phyloP scores from a whole-genome alignment of 495 filamentous ascomycete genomes.

The Penicillium macrosclerotiorum region DNA sequence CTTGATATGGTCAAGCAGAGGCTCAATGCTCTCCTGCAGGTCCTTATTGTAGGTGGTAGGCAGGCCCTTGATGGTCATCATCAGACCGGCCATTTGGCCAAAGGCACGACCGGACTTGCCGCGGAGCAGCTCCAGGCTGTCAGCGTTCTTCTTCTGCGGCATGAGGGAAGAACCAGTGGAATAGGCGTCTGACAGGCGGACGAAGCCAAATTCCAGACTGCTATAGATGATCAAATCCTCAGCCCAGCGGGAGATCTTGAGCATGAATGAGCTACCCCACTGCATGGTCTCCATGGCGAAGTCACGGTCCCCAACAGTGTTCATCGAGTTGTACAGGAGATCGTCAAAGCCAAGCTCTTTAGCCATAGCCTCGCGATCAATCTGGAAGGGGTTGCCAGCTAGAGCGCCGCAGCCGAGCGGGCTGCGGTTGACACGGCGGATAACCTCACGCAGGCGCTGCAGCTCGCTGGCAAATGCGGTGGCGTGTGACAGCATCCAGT shows the following conservation, averaged over 20 bases:
- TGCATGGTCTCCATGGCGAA: constrained; percentile 90
- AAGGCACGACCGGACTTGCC: constrained; percentile 85
- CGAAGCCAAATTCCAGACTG: constrained; percentile 77
- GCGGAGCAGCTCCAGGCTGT: constrained; percentile 82
- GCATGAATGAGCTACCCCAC: constrained; percentile 82
- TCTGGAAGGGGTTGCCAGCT: constrained; percentile 87
- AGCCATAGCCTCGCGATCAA: constrained; percentile 86
- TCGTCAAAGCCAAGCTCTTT: constrained; percentile 85
- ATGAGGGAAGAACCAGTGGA: constrained; percentile 81
- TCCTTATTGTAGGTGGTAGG: constrained; percentile 96
- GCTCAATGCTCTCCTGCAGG: constrained; percentile 86
- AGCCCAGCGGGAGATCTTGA: constrained; percentile 81
- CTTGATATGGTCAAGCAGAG: constrained; percentile 83
- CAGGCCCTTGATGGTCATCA: constrained; percentile 82
- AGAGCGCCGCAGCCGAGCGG: constrained; percentile 85
- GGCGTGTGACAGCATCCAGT: constrained; percentile 82
- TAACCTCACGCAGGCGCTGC: constrained; percentile 73
- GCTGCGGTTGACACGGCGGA: constrained; percentile 69
- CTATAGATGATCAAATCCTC: constrained; percentile 92
- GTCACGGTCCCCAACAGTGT: constrained; percentile 79
- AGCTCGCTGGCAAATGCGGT: constrained; percentile 75
- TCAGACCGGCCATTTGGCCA: constrained; percentile 85
- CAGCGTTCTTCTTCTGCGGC: constrained; percentile 82
- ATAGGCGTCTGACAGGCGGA: constrained; percentile 81
- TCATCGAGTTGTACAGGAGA: constrained; percentile 80